A percentile compares a stretch with the other conserved stretches of the same genome.
Evolutionary conservation across 768 basidiomycete genomes (phyloP).

Genomic region (Lactarius deliciosus): DNA sequence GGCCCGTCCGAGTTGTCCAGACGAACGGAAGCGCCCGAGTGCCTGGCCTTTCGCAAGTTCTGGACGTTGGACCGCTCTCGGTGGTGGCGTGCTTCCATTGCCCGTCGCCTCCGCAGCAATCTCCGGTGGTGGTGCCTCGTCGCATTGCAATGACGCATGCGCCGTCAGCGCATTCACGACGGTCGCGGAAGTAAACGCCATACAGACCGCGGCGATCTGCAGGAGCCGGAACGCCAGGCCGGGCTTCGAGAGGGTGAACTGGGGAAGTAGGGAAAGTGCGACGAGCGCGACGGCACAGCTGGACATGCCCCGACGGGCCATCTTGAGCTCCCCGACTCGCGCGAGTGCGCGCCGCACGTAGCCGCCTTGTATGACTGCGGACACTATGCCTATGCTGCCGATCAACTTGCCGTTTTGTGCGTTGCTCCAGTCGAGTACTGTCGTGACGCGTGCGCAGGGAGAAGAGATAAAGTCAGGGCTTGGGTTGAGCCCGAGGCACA

Average conservation of each 20-base stretch:
- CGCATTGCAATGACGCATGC: conserved; percentile 87
- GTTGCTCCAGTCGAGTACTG: conserved; percentile 89
- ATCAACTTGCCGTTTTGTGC: conserved; percentile 85
- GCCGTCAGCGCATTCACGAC: conserved; percentile 94
- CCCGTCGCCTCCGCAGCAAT: conserved; percentile 57
- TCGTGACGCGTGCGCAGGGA: not conserved
- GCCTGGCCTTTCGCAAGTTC: conserved; percentile 81
- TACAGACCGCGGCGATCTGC: conserved; percentile 71
- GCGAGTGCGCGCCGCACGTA: conserved; percentile 84
- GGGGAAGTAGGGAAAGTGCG: conserved; percentile 72
- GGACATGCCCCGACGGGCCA: conserved; percentile 79
- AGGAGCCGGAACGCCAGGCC: conserved; percentile 52
- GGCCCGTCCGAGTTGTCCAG: conserved; percentile 93
- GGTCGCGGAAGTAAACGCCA: conserved; percentile 94
- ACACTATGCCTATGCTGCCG: conserved; percentile 85
- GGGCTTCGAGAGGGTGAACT: conserved; percentile 44
- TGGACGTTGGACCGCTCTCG: conserved; percentile 50
- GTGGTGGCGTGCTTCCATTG: conserved; percentile 40
- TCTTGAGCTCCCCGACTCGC: conserved; percentile 72
- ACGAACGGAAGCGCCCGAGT: conserved; percentile 81
- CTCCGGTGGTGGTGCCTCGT: conserved; percentile 49
- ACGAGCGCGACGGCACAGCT: conserved; percentile 70
- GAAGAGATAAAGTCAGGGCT: not conserved
- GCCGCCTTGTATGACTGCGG: conserved; percentile 88
- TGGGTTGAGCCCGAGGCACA: too few relatives aligned